Evolutionary conservation across 805 yeast genomes (phyloP).

Genomic region (Candida taoyuanica): DNA sequence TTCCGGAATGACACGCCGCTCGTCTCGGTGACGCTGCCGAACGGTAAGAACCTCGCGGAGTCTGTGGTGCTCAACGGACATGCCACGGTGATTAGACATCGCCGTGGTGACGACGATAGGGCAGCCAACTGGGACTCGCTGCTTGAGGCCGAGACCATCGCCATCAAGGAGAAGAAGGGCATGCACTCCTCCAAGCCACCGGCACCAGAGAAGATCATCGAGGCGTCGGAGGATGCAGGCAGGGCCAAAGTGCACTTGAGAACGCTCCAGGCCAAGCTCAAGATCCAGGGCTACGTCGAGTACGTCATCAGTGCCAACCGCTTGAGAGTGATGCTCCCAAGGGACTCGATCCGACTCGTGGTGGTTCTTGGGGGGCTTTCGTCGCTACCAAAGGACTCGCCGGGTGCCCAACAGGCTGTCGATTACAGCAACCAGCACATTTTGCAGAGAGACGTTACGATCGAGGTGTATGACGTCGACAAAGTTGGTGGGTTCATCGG

Average conservation of each 20-base stretch:
- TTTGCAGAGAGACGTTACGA: conserved; percentile 68
- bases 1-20: conserved; percentile 65
- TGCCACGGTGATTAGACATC: conserved; percentile 76
- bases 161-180: conserved; percentile 55
- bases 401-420: conserved; percentile 45
- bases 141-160: conserved; percentile 61
- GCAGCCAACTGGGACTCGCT: conserved; percentile 75
- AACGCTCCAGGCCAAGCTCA: conserved; percentile 60
- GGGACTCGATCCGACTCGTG: conserved; percentile 65
- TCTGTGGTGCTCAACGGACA: conserved; percentile 58
- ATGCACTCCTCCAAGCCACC: conserved; percentile 52
- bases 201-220: conserved; percentile 60
- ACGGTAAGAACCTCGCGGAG: conserved; percentile 57
- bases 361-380: conserved; percentile 74
- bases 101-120: conserved; percentile 65
- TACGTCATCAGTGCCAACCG: conserved; percentile 65
- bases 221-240: conserved; percentile 70
- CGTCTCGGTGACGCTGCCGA: conserved; percentile 51
- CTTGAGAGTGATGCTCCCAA: conserved; percentile 59
- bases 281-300: conserved; percentile 68
- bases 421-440: conserved; percentile 49
- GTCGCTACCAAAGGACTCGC: conserved; percentile 34
- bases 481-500: conserved; percentile 82
- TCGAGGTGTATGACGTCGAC: conserved; percentile 66
- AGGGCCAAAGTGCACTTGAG: conserved; percentile 73